phyloP scores from a whole-genome alignment of 768 basidiomycete species.

The Grammothele lineata region DNA sequence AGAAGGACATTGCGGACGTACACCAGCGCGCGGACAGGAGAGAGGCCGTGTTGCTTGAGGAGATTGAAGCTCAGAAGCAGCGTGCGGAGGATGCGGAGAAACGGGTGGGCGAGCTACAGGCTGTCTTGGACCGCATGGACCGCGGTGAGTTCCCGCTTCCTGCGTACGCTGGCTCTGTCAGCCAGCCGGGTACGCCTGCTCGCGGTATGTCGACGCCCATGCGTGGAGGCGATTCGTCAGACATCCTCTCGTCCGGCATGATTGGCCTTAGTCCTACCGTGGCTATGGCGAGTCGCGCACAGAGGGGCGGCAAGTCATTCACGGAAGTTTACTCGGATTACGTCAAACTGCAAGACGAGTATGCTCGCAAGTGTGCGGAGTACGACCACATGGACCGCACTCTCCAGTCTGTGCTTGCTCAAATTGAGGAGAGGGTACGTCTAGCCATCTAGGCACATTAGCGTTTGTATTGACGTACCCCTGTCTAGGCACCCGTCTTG shows the following conservation, averaged over 20 bases:
- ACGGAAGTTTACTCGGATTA: constrained; percentile 94
- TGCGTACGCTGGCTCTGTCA: constrained; percentile 23
- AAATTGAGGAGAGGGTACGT: constrained; percentile 87
- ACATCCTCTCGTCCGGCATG: constrained; percentile 49
- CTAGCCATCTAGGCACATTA: too few species aligned
- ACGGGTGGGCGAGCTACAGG: constrained; percentile 66
- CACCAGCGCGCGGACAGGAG: constrained; percentile 65
- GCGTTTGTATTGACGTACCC: neutral
- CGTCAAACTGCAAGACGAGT: constrained; percentile 80
- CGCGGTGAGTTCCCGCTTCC: constrained; percentile 67
- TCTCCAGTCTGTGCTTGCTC: constrained; percentile 72
- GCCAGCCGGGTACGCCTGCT: constrained; percentile 23
- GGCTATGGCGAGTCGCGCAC: constrained; percentile 76
- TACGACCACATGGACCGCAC: constrained; percentile 82
- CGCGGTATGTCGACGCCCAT: constrained; percentile 42
- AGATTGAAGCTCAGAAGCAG: constrained; percentile 66
- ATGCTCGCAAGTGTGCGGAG: constrained; percentile 72
- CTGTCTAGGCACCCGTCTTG: constrained; percentile 75
- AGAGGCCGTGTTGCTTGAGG: constrained; percentile 62
- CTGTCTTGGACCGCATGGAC: constrained; percentile 66
- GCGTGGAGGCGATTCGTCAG: constrained; percentile 31
- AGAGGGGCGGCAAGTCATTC: constrained; percentile 83
- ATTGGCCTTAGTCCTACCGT: constrained; percentile 83
- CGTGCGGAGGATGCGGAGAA: constrained; percentile 70
- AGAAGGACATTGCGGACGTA: constrained; percentile 76